These are phyloP conservation scores for Cyclocybe cylindracea DNA, from an alignment of 768 basidiomycete species.

Conservation along the genomic window DNA sequence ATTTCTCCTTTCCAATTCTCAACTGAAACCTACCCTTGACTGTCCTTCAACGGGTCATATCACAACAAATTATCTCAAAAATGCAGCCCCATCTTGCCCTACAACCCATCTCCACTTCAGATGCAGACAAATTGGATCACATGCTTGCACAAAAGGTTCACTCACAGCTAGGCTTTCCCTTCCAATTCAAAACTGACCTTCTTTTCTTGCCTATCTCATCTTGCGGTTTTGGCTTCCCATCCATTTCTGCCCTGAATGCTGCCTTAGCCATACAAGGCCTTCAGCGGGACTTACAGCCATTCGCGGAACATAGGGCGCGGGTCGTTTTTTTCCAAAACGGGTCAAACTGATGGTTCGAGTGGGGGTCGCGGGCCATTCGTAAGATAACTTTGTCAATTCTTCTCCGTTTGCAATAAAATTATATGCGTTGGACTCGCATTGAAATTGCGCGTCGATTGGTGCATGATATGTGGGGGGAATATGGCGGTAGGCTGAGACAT, in stretches of 20 bases:
- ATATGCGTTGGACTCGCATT: too few species aligned
- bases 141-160: too few species aligned
- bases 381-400: too few species aligned
- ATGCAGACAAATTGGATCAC: slow-evolving; percentile 23
- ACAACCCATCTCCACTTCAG: slow-evolving; percentile 20
- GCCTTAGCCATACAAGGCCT: slow-evolving; percentile 10
- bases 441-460: too few species aligned
- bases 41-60: slow-evolving; percentile 16
- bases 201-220: slow-evolving; percentile 1
- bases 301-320: too few species aligned
- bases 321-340: too few species aligned
- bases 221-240: slow-evolving; percentile 15
- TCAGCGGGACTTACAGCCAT: slow-evolving; percentile 12
- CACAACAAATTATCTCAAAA: slow-evolving; percentile 19
- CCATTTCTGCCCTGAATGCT: slow-evolving; percentile 10
- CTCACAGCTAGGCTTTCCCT: slow-evolving; percentile 21
- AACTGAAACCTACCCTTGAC: slow-evolving; percentile 16
- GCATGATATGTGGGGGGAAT: too few species aligned
- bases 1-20: slow-evolving; percentile 21
- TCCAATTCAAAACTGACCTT: slow-evolving; percentile 7
- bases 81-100: slow-evolving; percentile 19
- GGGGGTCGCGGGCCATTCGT: too few species aligned
- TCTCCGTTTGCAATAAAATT: too few species aligned
- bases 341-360: too few species aligned
- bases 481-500: too few species aligned